Conservation (phyloP, 1,284 basidiomycete species). For the Austroboletus novae-zelandiae region DNA sequence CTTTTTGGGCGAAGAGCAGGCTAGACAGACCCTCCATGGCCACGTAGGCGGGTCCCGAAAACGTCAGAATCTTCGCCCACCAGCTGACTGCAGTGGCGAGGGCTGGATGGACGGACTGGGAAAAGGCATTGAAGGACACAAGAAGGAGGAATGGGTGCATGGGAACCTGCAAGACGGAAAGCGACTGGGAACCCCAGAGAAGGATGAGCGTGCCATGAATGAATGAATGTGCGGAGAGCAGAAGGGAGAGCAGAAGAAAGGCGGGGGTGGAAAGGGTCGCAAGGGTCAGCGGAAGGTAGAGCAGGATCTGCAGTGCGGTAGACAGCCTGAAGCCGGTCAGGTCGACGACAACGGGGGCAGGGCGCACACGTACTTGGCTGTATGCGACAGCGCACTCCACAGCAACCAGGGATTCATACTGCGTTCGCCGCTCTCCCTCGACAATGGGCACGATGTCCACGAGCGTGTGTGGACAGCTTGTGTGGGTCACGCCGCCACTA, state of each 20-base stretch:
- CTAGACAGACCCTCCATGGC: conserved; percentile 82
- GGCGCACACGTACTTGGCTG: conserved; percentile 50
- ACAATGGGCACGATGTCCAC: background rate
- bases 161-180: conserved; percentile 75
- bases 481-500: background rate
- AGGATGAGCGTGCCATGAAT: conserved; percentile 72
- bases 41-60: conserved; percentile 76
- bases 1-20: conserved; percentile 74
- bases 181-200: conserved; percentile 61
- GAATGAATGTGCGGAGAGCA: conserved; percentile 71
- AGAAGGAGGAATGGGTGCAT: conserved; percentile 80
- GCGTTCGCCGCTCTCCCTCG: conserved; percentile 4
- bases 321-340: conserved; percentile 48
- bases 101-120: conserved; percentile 58
- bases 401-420: conserved; percentile 56
- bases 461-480: background rate
- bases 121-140: conserved; percentile 77
- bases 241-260: conserved; percentile 77
- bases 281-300: conserved; percentile 80
- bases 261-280: conserved; percentile 77
- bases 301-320: conserved; percentile 75
- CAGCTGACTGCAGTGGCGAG: conserved; percentile 54
- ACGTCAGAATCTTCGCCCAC: conserved; percentile 72
- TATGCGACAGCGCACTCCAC: conserved; percentile 64
- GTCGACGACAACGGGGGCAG: background rate